phyloP scores from a whole-genome alignment of 495 filamentous ascomycete genomes.

The Neurospora sp. region DNA sequence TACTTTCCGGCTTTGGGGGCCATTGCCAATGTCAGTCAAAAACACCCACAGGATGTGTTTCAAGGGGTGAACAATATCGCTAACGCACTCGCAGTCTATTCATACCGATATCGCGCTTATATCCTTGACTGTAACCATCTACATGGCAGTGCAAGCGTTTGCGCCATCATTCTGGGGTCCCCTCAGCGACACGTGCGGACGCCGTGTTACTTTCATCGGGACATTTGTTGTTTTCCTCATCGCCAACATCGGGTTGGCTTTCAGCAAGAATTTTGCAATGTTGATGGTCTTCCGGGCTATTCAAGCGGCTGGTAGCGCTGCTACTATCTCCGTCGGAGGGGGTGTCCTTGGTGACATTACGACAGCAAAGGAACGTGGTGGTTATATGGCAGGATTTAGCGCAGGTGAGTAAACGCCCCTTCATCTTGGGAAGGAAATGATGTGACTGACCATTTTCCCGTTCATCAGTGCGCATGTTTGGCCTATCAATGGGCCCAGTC shows the following conservation, averaged over 20 bases:
- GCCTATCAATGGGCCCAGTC: constrained; percentile 47
- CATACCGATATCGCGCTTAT: constrained; percentile 9
- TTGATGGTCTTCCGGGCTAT: constrained; percentile 42
- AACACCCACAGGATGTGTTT: background rate
- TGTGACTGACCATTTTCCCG: background rate
- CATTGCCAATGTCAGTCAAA: constrained; percentile 9
- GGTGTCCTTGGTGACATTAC: constrained; percentile 45
- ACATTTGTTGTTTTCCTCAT: constrained; percentile 41
- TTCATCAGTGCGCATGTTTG: constrained; percentile 28
- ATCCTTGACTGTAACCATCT: constrained; percentile 18
- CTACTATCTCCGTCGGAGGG: constrained; percentile 34
- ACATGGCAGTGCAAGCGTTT: constrained; percentile 22
- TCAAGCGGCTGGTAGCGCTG: constrained; percentile 42
- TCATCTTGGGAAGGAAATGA: background rate
- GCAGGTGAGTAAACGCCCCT: constrained; percentile 9
- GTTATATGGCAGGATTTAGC: constrained; percentile 42
- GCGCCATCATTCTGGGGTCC: constrained; percentile 20
- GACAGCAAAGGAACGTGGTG: constrained; percentile 39
- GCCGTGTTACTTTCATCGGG: constrained; percentile 35
- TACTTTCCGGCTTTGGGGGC: constrained; percentile 26
- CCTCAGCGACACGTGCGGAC: constrained; percentile 16
- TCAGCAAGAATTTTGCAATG: constrained; percentile 36
- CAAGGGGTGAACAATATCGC: background rate
- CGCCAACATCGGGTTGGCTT: constrained; percentile 42
- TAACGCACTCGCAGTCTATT: constrained; percentile 1